These are phyloP conservation scores for Phytophthora parvispora DNA, from an alignment of 352 stramenopile genomes.

Conservation along the genomic window DNA sequence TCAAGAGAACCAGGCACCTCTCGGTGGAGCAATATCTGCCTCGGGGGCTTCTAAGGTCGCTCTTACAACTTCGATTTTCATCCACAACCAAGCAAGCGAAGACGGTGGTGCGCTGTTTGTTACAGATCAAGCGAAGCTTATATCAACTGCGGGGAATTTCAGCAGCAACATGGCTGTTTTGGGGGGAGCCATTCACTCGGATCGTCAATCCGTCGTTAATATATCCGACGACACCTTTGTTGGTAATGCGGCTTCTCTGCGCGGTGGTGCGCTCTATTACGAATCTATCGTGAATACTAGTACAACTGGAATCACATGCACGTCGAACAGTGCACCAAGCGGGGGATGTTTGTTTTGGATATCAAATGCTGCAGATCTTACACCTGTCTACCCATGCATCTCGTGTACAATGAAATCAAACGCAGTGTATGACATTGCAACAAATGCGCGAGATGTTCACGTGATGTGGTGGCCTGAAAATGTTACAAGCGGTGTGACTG, in stretches of 20 bases:
- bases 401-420: slow-evolving; percentile 56
- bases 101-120: slow-evolving; percentile 48
- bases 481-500: slow-evolving; percentile 48
- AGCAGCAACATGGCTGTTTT: slow-evolving; percentile 36
- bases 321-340: slow-evolving; percentile 52
- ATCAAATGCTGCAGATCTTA: slow-evolving; percentile 30
- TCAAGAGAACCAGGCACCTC: slow-evolving; percentile 43
- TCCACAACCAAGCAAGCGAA: slow-evolving; percentile 26
- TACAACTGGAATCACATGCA: slow-evolving; percentile 37
- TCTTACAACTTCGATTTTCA: slow-evolving; percentile 24
- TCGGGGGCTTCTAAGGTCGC: slow-evolving; percentile 15
- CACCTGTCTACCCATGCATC: slow-evolving; percentile 42
- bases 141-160: slow-evolving; percentile 25
- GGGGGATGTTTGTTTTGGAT: slow-evolving; percentile 77
- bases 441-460: slow-evolving; percentile 64
- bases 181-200: slow-evolving; percentile 55
- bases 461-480: slow-evolving; percentile 70
- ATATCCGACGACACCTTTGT: slow-evolving; percentile 35
- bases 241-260: slow-evolving; percentile 42
- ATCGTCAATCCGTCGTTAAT: slow-evolving; percentile 10
- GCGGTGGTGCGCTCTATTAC: slow-evolving; percentile 67
- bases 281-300: slow-evolving; percentile 30
- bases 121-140: slow-evolving; percentile 33
- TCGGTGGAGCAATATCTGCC: slow-evolving; percentile 38
- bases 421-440: slow-evolving; percentile 61